Evolutionary conservation across 83 land plant genomes (phyloP), one percentile per base, ranked within the genome.

Genomic region (Picea abies): DNA sequence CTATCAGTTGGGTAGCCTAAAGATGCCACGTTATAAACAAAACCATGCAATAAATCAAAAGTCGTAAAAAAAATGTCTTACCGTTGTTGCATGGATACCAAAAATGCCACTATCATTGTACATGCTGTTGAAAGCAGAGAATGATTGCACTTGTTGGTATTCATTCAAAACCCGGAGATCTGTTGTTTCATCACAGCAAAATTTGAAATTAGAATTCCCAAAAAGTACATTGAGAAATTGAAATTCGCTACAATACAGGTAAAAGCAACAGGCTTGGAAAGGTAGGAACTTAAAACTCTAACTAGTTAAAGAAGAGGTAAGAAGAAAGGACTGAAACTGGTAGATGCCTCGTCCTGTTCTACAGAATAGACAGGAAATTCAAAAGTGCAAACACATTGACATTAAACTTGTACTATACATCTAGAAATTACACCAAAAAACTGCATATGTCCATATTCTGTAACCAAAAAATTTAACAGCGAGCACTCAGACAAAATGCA

Each of bases 41-140:
- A 12, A 8, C 22, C 4, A 12, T 23, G 25, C 23, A n/a, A 44
- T 0, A 44, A 19, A 44, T 73, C 22, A 4, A 41, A 73, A 4
- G 20, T 47, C 56, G 22, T 20, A 44, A 26, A 32, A 35, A 35
- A 35, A 23, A 70, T 26, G 32, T 25, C 87, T 83, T 83, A 90
- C 91, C 65, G 89, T 90, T 32, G 96, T 89, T 37, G 88, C 94
- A 60, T 90, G 91, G 60, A 92, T 94, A 10, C 94, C 94, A 85
- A 94, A 94, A n/a, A 92, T 32, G 41, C 96, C 97, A 79, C 94
- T 90, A 66, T 93, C 84, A 80, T 94, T 95, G 92, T 93, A 96
- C 29, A 96, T 84, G 81, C 88, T 95, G 91, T 80, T 90, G 85
- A 95, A 96, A 52, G 99, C 97, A 63, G 97, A 89, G 84, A 93